Evolutionary conservation across 805 yeast species (phyloP), one percentile per base, ranked within the genome.

Genomic region (Zygosaccharomyces pseudorouxii): DNA sequence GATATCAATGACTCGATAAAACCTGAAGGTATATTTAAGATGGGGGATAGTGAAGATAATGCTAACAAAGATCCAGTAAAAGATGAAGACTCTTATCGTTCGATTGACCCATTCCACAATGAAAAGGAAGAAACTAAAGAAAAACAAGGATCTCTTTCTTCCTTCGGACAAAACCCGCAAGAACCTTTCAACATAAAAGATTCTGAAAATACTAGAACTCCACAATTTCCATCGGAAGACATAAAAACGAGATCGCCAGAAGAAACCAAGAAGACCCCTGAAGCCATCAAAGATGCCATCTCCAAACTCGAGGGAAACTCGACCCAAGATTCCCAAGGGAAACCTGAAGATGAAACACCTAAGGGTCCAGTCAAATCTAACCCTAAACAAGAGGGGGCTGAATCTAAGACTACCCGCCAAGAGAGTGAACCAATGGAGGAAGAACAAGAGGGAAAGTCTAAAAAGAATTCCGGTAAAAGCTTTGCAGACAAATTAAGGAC

Each of bases 401-500:
- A 41, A 11, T 28, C 27, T 29, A 28, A 41, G 28, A n/a, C 14
- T 19, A 3, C 9, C 10, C 10, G 11, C 3, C n/a, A 41, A 18
- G 37, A 18, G 4, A 25, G 28, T 28, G 25, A 7, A 5, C 7
- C 19, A 11, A 4, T 18, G 14, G 23, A 29, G 7, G 42, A 38
- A 14, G 29, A 29, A 5, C 18, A 28, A 28, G 44, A 41, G 16
- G 25, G n/a, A 8, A 40, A 28, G 6, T 18, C 16, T 10, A 41
- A 16, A 16, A 41, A 29, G 29, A 14, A 23, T 11, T 9, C 36
- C 5, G 44, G 42, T 36, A 42, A 49, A 38, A 46, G 46, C 12
- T 57, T 57, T 31, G 45, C 57, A n/a, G 58, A 56, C 12, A 57
- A 56, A 42, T 49, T 57, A 19, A 53, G 48, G 29, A 48, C 38